These are phyloP conservation scores for Penicillium rolfsii DNA, from an alignment of 2,329 filamentous ascomycete genomes.

Conservation along the genomic window DNA sequence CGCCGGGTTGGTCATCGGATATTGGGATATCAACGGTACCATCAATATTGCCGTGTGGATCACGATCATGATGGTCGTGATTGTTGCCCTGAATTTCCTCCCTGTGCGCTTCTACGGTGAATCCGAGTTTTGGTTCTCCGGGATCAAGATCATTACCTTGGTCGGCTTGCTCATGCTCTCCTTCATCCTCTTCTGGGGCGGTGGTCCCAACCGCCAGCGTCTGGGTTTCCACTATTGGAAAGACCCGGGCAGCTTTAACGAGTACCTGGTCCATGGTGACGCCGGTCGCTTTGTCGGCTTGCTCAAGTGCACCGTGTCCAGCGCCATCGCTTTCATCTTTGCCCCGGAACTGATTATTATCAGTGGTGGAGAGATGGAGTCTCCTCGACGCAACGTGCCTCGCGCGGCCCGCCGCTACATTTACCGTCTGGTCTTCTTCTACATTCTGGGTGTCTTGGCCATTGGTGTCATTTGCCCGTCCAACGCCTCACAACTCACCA, in stretches of 20 bases:
- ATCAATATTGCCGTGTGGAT: constrained; percentile 55
- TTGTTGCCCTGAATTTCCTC: constrained; percentile 55
- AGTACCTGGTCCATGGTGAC: constrained; percentile 51
- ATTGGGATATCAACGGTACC: constrained; percentile 54
- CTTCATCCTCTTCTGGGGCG: constrained; percentile 61
- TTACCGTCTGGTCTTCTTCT: constrained; percentile 66
- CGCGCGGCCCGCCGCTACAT: constrained; percentile 63
- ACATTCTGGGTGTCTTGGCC: constrained; percentile 60
- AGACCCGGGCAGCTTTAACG: constrained; percentile 53
- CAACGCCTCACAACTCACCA: constrained; percentile 55
- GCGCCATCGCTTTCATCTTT: constrained; percentile 59
- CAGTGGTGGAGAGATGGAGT: constrained; percentile 62
- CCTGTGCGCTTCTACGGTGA: constrained; percentile 58
- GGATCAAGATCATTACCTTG: constrained; percentile 56
- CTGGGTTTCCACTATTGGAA: constrained; percentile 58
- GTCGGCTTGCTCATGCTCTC: constrained; percentile 56
- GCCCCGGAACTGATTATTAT: constrained; percentile 60
- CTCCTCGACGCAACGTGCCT: constrained; percentile 62
- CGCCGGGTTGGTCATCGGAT: constrained; percentile 66
- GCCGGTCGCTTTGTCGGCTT: constrained; percentile 57
- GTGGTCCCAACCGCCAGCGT: constrained; percentile 55
- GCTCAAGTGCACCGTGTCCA: constrained; percentile 55
- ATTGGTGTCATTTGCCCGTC: constrained; percentile 64
- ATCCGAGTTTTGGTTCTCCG: constrained; percentile 58
- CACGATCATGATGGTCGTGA: constrained; percentile 63